These are phyloP conservation scores for Aspergillus bombycis DNA, from an alignment of 2,329 filamentous ascomycete species.

Conservation along the genomic window DNA sequence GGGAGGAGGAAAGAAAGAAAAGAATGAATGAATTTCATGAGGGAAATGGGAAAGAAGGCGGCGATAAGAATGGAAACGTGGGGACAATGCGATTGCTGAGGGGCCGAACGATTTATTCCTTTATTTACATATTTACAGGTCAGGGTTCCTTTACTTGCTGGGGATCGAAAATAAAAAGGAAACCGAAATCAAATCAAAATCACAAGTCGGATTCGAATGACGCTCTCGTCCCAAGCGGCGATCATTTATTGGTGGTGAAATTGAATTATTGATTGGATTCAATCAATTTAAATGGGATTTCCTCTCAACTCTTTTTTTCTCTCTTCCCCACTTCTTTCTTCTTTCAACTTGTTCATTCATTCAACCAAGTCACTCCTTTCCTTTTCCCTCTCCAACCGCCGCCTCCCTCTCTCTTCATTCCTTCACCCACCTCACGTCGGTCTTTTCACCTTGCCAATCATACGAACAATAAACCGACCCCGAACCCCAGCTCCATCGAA, in stretches of 20 bases:
- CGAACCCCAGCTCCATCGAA: not conserved
- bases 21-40: not conserved
- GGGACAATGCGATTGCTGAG: conserved; percentile 18
- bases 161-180: no score
- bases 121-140: no score
- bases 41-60: not conserved
- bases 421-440: not conserved
- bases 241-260: no score
- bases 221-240: no score
- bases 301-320: conserved; percentile 7
- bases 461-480: not conserved
- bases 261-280: not conserved
- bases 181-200: no score
- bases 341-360: not conserved
- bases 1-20: conserved; percentile 6
- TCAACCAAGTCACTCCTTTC: not conserved
- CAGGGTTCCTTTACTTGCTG: no score
- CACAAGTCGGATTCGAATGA: no score
- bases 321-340: conserved; percentile 10
- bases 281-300: not conserved
- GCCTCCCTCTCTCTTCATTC: conserved; percentile 10
- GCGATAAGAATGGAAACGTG: conserved; percentile 18
- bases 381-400: not conserved
- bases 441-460: not conserved
- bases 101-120: conserved; percentile 8